Percentiles rank a stretch among this genome's conserved stretches.
These are phyloP conservation scores for Chimonanthus salicifolius DNA, from an alignment of 164 flowering plant species.

Conservation along the genomic window DNA sequence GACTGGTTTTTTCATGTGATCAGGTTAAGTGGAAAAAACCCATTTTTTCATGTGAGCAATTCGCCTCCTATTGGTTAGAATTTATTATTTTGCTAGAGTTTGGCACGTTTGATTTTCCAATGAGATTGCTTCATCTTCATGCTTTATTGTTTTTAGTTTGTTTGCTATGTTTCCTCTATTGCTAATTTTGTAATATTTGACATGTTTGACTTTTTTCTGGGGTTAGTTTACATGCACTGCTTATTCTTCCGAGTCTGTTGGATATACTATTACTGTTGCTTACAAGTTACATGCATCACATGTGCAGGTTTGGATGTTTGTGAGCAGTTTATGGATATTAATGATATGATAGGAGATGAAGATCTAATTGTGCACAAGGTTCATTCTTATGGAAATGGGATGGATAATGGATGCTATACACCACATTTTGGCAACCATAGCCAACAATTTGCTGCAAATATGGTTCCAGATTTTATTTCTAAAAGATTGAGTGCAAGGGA, in stretches of 20 bases:
- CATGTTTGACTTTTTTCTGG: neutral
- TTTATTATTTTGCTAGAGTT: no score
- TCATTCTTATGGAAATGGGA: constrained; percentile 48
- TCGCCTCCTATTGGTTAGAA: no score
- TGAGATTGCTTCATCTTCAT: no score
- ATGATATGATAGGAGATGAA: constrained; percentile 91
- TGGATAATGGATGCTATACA: constrained; percentile 34
- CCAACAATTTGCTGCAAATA: constrained; percentile 58
- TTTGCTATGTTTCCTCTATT: no score
- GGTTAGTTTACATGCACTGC: neutral
- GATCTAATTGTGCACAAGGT: constrained; percentile 64
- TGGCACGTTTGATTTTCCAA: no score
- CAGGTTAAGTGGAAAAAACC: no score
- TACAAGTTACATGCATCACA: neutral
- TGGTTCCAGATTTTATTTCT: constrained; percentile 58
- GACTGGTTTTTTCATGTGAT: no score
- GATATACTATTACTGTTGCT: neutral
- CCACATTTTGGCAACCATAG: constrained; percentile 44
- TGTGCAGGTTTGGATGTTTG: constrained; percentile 84
- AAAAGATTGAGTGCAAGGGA: constrained; percentile 94
- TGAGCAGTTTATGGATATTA: constrained; percentile 98
- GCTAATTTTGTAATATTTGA: no score
- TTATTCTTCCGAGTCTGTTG: neutral
- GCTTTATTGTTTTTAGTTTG: no score
- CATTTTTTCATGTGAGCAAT: no score